Percentiles rank a stretch among this genome's conserved stretches.
phyloP scores from a whole-genome alignment of 805 yeast species.

The Kregervanrija delftensis region DNA sequence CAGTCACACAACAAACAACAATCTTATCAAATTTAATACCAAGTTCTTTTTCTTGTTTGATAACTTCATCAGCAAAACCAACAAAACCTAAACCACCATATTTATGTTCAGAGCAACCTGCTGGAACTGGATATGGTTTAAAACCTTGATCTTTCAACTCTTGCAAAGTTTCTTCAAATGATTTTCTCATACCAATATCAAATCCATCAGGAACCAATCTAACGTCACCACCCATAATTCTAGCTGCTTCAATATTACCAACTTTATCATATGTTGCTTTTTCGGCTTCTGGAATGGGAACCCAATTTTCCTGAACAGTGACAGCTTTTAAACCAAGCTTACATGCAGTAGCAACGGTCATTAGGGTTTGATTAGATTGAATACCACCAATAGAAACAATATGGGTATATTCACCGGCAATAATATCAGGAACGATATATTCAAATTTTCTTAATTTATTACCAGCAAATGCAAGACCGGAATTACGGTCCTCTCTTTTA shows the following conservation, averaged over 20 bases:
- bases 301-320: conserved; percentile 32
- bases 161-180: conserved; percentile 26
- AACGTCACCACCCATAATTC: conserved; percentile 32
- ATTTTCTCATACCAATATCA: conserved; percentile 30
- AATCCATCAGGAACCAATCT: conserved; percentile 28
- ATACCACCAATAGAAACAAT: conserved; percentile 31
- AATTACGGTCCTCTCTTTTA: conserved; percentile 30
- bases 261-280: conserved; percentile 26
- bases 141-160: conserved; percentile 23
- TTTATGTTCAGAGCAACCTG: conserved; percentile 31
- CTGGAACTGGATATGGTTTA: conserved; percentile 32
- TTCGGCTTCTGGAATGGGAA: conserved; percentile 28
- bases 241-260: conserved; percentile 30
- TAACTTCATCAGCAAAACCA: conserved; percentile 29
- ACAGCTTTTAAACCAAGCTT: conserved; percentile 30
- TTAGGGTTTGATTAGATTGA: conserved; percentile 30
- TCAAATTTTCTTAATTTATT: conserved; percentile 29
- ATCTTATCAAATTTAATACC: conserved; percentile 29
- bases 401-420: conserved; percentile 29
- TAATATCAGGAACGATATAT: conserved; percentile 28
- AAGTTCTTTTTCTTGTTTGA: conserved; percentile 27
- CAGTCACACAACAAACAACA: conserved; percentile 30
- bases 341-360: conserved; percentile 32
- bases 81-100: conserved; percentile 32
- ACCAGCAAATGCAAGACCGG: conserved; percentile 31